Conservation (phyloP, 106 monocot genomes). For the Dendrobium chrysotoxum region DNA sequence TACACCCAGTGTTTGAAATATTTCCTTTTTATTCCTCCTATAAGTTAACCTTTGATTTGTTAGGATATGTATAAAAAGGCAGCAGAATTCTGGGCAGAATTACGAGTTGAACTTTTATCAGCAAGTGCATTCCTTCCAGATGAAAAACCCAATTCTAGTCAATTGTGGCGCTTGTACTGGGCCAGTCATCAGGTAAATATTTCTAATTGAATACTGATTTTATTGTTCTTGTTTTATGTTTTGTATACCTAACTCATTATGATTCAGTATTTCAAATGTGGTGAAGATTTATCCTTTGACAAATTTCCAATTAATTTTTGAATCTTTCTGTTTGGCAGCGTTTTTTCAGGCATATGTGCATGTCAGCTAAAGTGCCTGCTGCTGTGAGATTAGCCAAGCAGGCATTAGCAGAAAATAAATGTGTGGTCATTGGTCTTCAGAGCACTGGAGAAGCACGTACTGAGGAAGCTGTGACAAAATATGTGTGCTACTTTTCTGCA, state of each 20-base stretch:
- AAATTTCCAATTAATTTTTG: not conserved
- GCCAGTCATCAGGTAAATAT: constrained; percentile 81
- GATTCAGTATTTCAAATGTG: not conserved
- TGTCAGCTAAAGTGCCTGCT: constrained; percentile 96
- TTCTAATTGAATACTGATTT: not conserved
- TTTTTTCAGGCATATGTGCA: constrained; percentile 93
- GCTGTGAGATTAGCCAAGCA: constrained; percentile 71
- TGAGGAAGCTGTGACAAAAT: constrained; percentile 96
- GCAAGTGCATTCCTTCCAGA: constrained; percentile 68
- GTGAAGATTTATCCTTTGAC: not conserved
- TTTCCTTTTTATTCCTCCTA: not conserved
- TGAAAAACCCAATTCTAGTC: constrained; percentile 64
- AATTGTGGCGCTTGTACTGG: constrained; percentile 96
- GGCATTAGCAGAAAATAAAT: constrained; percentile 75
- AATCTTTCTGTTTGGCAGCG: constrained; percentile 47
- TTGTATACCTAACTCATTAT: not conserved
- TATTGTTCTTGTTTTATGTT: not conserved
- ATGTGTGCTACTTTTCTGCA: constrained; percentile 38
- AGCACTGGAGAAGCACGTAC: constrained; percentile 98
- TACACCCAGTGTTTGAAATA: not conserved
- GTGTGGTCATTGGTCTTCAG: constrained; percentile 97
- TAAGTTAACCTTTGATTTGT: not conserved
- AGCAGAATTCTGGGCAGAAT: constrained; percentile 95
- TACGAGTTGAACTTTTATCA: constrained; percentile 79
- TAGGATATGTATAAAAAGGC: constrained; percentile 90